Conservation (phyloP, 2,329 filamentous ascomycete genomes). For the Teratosphaeriaceae sp. region DNA sequence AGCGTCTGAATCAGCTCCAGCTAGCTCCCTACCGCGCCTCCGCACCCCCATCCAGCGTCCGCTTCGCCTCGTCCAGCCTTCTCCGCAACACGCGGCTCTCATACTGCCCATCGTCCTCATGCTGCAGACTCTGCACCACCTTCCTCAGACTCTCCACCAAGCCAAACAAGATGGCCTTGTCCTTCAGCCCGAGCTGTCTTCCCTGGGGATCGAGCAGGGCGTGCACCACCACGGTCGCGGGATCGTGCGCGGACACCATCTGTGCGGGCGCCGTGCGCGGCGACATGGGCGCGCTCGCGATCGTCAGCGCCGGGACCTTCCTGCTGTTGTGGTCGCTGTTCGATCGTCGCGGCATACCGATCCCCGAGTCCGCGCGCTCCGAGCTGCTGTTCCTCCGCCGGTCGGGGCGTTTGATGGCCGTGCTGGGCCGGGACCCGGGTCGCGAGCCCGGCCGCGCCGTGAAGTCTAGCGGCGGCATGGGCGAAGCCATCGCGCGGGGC, state of each 20-base stretch:
- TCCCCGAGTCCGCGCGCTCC: slow-evolving; percentile 27
- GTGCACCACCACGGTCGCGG: slow-evolving; percentile 30
- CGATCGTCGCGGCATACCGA: slow-evolving; percentile 23
- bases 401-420: slow-evolving; percentile 8
- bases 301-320: slow-evolving; percentile 9
- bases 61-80: slow-evolving; percentile 67
- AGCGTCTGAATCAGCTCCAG: too few relatives aligned
- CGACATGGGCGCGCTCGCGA: slow-evolving; percentile 17
- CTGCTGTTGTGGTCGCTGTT: slow-evolving; percentile 14
- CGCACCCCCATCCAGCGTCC: slow-evolving; percentile 58
- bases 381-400: slow-evolving; percentile 14
- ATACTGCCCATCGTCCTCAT: slow-evolving; percentile 40
- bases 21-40: not conserved
- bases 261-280: slow-evolving; percentile 26
- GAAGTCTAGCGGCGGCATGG: slow-evolving; percentile 2
- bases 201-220: slow-evolving; percentile 34
- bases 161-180: slow-evolving; percentile 47
- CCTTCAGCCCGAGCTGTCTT: slow-evolving; percentile 43
- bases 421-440: slow-evolving; percentile 9
- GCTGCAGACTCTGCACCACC: slow-evolving; percentile 46
- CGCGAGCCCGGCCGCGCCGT: not conserved
- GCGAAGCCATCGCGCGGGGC: slow-evolving; percentile 6
- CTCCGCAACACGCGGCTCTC: slow-evolving; percentile 61
- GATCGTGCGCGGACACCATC: slow-evolving; percentile 29
- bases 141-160: slow-evolving; percentile 49